These are phyloP conservation scores for Suhomyces anneliseae DNA, from an alignment of 1,139 yeast species.

Conservation along the genomic window DNA sequence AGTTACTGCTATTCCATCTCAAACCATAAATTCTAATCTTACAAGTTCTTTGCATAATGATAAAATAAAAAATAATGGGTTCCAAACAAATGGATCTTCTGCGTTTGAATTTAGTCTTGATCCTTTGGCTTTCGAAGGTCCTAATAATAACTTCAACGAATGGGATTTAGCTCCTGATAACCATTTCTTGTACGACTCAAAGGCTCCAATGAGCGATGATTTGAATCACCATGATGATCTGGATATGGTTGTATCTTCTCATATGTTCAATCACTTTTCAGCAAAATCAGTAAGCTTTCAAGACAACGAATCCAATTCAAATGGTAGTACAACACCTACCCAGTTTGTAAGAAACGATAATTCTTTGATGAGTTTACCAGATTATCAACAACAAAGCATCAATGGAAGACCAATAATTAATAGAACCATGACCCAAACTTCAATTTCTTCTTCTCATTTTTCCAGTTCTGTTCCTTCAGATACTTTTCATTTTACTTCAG, in stretches of 20 bases:
- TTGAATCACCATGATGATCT: not conserved
- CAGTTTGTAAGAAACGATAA: slow-evolving; percentile 22
- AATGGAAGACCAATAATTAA: slow-evolving; percentile 12
- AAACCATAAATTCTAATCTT: slow-evolving; percentile 16
- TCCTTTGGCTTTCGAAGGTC: slow-evolving; percentile 38
- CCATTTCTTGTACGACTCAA: slow-evolving; percentile 2
- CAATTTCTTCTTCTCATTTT: slow-evolving; percentile 10
- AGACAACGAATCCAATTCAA: slow-evolving; percentile 10
- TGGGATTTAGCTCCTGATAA: slow-evolving; percentile 6
- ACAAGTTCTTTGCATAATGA: slow-evolving; percentile 16
- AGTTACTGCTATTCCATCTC: slow-evolving; percentile 11
- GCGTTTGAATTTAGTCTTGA: slow-evolving; percentile 32
- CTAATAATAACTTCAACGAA: slow-evolving; percentile 21
- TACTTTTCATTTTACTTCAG: slow-evolving; percentile 10
- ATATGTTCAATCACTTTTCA: slow-evolving; percentile 9
- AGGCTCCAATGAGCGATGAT: not conserved
- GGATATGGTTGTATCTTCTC: slow-evolving; percentile 12
- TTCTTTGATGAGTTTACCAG: slow-evolving; percentile 29
- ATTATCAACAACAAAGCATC: slow-evolving; percentile 11
- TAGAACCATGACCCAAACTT: slow-evolving; percentile 19
- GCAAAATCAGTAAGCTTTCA: not conserved
- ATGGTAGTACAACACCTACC: slow-evolving; percentile 16
- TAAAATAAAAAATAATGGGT: not conserved
- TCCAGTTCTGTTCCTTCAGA: slow-evolving; percentile 10
- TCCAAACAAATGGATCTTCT: not conserved